These are phyloP conservation scores for Ceratocystis smalleyi DNA, from an alignment of 2,329 filamentous ascomycete species.

Conservation along the genomic window DNA sequence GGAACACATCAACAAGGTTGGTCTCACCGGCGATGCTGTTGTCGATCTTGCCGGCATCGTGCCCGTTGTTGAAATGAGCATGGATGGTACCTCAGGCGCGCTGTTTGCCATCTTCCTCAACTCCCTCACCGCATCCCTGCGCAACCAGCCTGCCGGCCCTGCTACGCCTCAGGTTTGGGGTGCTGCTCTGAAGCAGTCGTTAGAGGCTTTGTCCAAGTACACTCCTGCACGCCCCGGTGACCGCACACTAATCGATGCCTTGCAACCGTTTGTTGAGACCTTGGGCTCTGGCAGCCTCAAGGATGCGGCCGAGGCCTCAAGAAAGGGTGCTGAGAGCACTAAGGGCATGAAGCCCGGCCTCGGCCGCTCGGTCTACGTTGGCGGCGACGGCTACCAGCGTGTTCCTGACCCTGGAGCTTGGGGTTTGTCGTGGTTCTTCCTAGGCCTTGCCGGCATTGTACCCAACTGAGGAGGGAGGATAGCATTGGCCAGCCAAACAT, in stretches of 20 bases:
- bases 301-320: constrained; percentile 60
- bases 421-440: constrained; percentile 64
- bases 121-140: constrained; percentile 53
- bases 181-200: constrained; percentile 54
- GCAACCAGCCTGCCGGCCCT: constrained; percentile 27
- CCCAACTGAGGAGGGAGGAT: background rate
- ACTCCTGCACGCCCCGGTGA: constrained; percentile 84
- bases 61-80: constrained; percentile 38
- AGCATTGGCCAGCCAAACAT: background rate
- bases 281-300: constrained; percentile 52
- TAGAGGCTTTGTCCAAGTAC: constrained; percentile 59
- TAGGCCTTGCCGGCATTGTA: constrained; percentile 46
- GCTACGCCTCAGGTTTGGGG: constrained; percentile 35
- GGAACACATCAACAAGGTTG: constrained; percentile 31
- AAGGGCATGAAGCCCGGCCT: constrained; percentile 86
- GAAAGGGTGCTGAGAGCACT: constrained; percentile 62
- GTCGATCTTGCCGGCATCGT: constrained; percentile 38
- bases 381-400: constrained; percentile 31
- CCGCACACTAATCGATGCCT: constrained; percentile 75
- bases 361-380: constrained; percentile 38
- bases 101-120: constrained; percentile 76
- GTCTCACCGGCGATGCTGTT: constrained; percentile 36
- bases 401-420: constrained; percentile 53
- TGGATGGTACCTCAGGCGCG: constrained; percentile 48
- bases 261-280: constrained; percentile 70